phyloP scores from a whole-genome alignment of 805 yeast species.

The Nakazawaea siamensis region DNA sequence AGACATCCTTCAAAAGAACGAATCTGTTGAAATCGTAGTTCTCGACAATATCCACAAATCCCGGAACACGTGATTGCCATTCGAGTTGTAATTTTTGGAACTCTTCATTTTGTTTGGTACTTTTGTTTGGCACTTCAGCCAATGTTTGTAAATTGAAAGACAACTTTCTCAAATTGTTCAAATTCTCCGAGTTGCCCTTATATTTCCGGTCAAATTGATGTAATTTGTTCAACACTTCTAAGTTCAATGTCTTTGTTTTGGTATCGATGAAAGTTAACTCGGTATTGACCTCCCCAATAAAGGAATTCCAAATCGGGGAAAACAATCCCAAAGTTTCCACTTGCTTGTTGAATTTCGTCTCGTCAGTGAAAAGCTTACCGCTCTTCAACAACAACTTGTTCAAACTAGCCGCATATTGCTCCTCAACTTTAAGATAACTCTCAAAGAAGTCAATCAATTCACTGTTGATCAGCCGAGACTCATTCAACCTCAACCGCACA shows the following conservation, averaged over 20 bases:
- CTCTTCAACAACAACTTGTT: conserved; percentile 28
- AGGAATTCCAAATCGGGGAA: conserved; percentile 34
- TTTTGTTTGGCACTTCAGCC: conserved; percentile 14
- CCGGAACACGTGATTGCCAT: conserved; percentile 78
- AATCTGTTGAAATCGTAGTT: conserved; percentile 58
- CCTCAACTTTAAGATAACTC: conserved; percentile 40
- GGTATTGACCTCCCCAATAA: conserved; percentile 30
- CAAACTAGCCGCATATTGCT: conserved; percentile 39
- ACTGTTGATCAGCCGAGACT: conserved; percentile 47
- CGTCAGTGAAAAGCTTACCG: conserved; percentile 25
- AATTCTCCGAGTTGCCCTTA: conserved; percentile 12
- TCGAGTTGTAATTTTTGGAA: conserved; percentile 37
- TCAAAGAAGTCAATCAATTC: conserved; percentile 56
- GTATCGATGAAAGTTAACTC: conserved; percentile 37
- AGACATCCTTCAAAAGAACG: conserved; percentile 52
- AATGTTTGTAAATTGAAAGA: conserved; percentile 2
- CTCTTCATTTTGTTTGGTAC: conserved; percentile 27
- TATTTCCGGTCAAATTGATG: conserved; percentile 16
- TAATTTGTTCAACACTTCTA: conserved; percentile 15
- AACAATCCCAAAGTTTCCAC: conserved; percentile 39
- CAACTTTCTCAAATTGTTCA: conserved; percentile 8
- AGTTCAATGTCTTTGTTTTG: conserved; percentile 28
- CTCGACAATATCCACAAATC: conserved; percentile 67
- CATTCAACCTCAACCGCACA: conserved; percentile 46
- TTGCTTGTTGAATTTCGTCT: conserved; percentile 33